Evolutionary conservation across 768 basidiomycete species (phyloP).

Genomic region (Pholiota microspora): DNA sequence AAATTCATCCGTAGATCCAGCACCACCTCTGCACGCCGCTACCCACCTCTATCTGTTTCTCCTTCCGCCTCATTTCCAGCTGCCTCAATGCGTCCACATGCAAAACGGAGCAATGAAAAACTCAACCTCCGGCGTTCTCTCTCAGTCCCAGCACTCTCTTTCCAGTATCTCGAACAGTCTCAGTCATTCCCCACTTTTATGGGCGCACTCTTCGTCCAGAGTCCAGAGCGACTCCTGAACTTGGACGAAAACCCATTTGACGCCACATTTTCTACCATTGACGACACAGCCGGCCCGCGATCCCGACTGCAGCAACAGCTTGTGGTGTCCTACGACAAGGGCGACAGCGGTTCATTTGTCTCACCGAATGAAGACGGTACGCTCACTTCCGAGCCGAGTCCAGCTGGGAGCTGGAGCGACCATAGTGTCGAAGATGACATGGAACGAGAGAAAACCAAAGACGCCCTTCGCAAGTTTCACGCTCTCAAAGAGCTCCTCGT

Average conservation of each 20-base stretch:
- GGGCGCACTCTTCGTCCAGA: constrained; percentile 16
- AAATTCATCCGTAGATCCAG: constrained; percentile 36
- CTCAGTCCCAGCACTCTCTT: constrained; percentile 39
- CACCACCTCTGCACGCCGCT: constrained; percentile 30
- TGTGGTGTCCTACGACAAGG: constrained; percentile 20
- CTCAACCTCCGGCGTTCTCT: constrained; percentile 32
- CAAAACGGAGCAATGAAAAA: constrained; percentile 19
- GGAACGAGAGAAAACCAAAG: constrained; percentile 38
- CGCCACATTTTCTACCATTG: constrained; percentile 15
- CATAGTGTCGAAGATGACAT: constrained; percentile 26
- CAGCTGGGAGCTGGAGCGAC: constrained; percentile 26
- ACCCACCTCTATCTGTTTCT: constrained; percentile 30
- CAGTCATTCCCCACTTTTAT: constrained; percentile 16
- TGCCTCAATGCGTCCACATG: constrained; percentile 34
- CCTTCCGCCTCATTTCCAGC: constrained; percentile 51
- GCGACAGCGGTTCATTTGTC: constrained; percentile 12
- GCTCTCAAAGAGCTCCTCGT: constrained; percentile 82
- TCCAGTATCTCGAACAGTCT: constrained; percentile 17
- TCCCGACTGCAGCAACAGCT: constrained; percentile 1
- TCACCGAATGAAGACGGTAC: constrained; percentile 5
- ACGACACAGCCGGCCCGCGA: constrained; percentile 13
- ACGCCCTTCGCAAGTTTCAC: constrained; percentile 56
- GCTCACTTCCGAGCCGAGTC: constrained; percentile 15
- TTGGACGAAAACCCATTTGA: constrained; percentile 14
- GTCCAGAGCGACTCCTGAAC: constrained; percentile 6